Evolutionary conservation across 805 yeast genomes (phyloP).

Genomic region (Yarrowia sp.): DNA sequence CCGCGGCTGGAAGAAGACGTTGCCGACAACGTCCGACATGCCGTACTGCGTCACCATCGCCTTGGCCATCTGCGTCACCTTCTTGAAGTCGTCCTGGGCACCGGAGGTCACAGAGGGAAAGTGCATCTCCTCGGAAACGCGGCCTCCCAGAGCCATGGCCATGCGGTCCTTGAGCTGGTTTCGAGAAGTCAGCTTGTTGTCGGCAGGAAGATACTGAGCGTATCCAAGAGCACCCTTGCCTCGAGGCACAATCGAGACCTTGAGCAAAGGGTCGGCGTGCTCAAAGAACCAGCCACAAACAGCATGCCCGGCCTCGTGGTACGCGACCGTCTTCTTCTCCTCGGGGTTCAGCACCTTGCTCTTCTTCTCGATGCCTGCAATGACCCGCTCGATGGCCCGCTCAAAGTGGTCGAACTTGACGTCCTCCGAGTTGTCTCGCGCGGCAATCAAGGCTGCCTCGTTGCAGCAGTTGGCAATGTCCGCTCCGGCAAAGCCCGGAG

Average conservation of each 20-base stretch:
- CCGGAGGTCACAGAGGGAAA: slow-evolving; percentile 87
- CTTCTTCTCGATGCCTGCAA: slow-evolving; percentile 90
- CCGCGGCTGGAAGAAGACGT: slow-evolving; percentile 47
- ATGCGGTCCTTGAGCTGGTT: slow-evolving; percentile 78
- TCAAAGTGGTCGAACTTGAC: slow-evolving; percentile 78
- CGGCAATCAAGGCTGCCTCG: slow-evolving; percentile 92
- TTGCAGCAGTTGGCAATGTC: slow-evolving; percentile 94
- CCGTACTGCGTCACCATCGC: slow-evolving; percentile 87
- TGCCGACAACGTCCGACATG: slow-evolving; percentile 80
- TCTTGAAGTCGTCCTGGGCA: slow-evolving; percentile 88
- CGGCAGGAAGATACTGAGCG: slow-evolving; percentile 91
- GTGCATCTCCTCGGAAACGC: slow-evolving; percentile 87
- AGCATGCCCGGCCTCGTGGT: slow-evolving; percentile 97
- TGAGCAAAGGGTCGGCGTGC: slow-evolving; percentile 85
- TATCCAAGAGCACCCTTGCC: slow-evolving; percentile 96
- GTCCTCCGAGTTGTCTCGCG: slow-evolving; percentile 62
- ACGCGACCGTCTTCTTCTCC: slow-evolving; percentile 83
- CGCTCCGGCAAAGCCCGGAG: slow-evolving; percentile 96
- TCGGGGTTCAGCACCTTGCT: slow-evolving; percentile 73
- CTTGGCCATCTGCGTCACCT: slow-evolving; percentile 83
- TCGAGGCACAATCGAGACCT: slow-evolving; percentile 92
- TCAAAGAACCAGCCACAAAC: slow-evolving; percentile 90
- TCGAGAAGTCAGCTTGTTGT: slow-evolving; percentile 71
- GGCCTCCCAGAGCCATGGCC: slow-evolving; percentile 93
- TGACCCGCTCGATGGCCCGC: slow-evolving; percentile 88